Conservation (phyloP, 495 filamentous ascomycete genomes). For the Penicillium flavigenum region DNA sequence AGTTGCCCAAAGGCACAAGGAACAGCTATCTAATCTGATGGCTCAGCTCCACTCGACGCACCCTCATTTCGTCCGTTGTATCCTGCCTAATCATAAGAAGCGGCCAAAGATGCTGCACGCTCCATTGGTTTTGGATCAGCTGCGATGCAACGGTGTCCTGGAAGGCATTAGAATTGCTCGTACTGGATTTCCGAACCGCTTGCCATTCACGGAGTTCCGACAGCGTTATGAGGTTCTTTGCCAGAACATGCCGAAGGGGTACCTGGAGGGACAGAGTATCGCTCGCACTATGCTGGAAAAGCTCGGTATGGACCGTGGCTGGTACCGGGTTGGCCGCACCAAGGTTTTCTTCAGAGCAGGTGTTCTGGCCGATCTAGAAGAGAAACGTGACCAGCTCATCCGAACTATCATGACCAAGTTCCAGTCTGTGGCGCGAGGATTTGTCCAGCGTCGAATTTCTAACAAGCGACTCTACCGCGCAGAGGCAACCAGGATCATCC, state of each 20-base stretch:
- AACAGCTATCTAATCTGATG: conserved; percentile 94
- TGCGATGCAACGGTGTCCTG: conserved; percentile 96
- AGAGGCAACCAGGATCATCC: conserved; percentile 92
- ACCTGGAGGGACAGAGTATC: conserved; percentile 83
- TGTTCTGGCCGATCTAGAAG: conserved; percentile 94
- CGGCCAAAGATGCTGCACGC: conserved; percentile 89
- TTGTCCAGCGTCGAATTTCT: conserved; percentile 79
- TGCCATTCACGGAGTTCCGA: conserved; percentile 90
- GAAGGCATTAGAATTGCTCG: conserved; percentile 97
- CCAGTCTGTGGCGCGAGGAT: conserved; percentile 87
- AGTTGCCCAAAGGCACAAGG: conserved; percentile 95
- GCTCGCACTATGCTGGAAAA: conserved; percentile 87
- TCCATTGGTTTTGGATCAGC: conserved; percentile 87
- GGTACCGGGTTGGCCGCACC: conserved; percentile 91
- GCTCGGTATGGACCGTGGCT: conserved; percentile 75
- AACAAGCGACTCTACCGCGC: conserved; percentile 92
- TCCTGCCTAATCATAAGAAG: conserved; percentile 98
- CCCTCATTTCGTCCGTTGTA: conserved; percentile 97
- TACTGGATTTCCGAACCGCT: conserved; percentile 95
- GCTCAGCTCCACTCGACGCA: conserved; percentile 92
- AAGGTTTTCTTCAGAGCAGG: conserved; percentile 99
- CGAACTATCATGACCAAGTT: conserved; percentile 91
- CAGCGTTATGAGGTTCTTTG: conserved; percentile 98
- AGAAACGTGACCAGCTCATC: conserved; percentile 88
- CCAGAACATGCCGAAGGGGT: conserved; percentile 81